phyloP scores from a whole-genome alignment of 1,284 basidiomycete genomes.

The Ganoderma boninense region DNA sequence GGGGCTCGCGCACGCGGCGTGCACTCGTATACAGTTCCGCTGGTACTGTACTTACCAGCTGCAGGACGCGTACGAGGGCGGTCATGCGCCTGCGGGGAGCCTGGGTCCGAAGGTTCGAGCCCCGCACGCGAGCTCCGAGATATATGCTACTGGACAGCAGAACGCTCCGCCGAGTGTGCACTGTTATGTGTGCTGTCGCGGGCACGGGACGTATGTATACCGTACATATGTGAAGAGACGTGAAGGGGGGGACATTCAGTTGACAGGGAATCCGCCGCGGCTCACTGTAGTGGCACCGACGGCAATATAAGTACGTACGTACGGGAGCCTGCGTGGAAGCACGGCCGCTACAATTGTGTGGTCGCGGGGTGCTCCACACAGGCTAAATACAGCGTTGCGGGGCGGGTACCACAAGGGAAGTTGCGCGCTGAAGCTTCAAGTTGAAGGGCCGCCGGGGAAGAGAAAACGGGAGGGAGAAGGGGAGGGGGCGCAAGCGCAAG shows the following conservation, averaged over 20 bases:
- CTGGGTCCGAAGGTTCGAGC: neutral
- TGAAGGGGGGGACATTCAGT: neutral
- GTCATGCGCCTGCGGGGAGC: slow-evolving; percentile 1
- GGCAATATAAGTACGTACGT: no score
- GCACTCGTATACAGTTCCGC: neutral
- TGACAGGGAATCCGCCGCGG: no score
- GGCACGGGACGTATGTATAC: neutral
- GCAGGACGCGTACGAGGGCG: neutral
- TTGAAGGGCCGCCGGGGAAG: no score
- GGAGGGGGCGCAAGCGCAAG: neutral
- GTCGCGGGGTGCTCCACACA: neutral
- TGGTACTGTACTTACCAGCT: no score
- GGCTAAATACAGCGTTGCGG: neutral
- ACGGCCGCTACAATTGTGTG: no score
- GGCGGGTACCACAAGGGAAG: neutral
- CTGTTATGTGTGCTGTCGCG: no score
- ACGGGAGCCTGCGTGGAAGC: neutral
- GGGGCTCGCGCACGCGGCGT: neutral
- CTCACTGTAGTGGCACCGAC: no score
- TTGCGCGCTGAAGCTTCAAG: no score
- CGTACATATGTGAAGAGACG: neutral
- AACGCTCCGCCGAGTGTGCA: no score
- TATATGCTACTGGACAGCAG: slow-evolving; percentile 2
- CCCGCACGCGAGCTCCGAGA: neutral
- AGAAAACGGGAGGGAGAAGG: no score